Base-by-base conservation (phyloP, 805 yeast species). In the Pichia cabralensis region DNA sequence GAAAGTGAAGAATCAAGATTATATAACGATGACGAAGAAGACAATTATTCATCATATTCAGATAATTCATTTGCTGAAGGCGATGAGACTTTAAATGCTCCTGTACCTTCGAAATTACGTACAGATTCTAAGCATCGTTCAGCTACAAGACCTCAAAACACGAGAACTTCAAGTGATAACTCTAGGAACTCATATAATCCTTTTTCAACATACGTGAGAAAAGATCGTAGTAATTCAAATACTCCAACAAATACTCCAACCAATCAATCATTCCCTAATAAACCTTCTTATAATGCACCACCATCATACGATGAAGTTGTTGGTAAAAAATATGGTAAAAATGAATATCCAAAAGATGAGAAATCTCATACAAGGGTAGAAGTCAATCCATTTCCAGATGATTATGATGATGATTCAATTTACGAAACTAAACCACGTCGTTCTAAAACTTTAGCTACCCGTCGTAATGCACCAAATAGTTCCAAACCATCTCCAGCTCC, bases 301-400 rank as follows among this genome's bases (percentile, higher is more conserved):
- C 85, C 86, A 7, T 64, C 84, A 0, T 78, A 79, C 48, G 82
- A 76, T 43, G 86, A 78, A 45, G 80, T 68, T 15, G 76, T 83
- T 11, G 10, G 74, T n/a, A 53, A 60, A 13, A 64, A 63, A 18
- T 55, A 58, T 21, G 49, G 58, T 9, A 57, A 49, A 27, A 40
- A 52, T 19, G 72, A 68, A 38, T 73, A 72, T 48, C 79, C 80
- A 34, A 42, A 38, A 12, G 37, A 49, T 15, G 48, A 48, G 14
- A 43, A 52, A 3, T n/a, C n/a, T n/a, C n/a, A n/a, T n/a, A n/a
- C n/a, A n/a, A n/a, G n/a, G n/a, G n/a, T n/a, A n/a, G n/a, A n/a
- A n/a, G n/a, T n/a, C n/a, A 53, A 53, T 27, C 56, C 52, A 20
- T 50, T 48, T 37, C 58, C 49, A 8, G 27, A 39, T 5, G 18